Percentiles rank a stretch among this genome's conserved stretches.
Conservation (phyloP, 2,329 filamentous ascomycete species). For the Talaromyces sp. region DNA sequence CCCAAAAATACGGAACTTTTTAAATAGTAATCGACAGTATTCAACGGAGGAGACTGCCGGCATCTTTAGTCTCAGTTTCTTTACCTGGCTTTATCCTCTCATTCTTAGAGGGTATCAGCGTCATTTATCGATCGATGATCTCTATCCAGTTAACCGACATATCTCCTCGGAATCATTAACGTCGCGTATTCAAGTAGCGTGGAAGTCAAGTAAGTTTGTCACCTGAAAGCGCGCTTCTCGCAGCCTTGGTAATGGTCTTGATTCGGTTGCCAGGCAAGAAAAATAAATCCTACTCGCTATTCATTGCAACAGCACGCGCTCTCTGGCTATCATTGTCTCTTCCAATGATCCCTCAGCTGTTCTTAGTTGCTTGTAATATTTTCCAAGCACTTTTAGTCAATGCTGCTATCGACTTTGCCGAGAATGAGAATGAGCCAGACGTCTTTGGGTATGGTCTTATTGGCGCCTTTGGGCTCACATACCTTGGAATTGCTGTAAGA, state of each 20-base stretch:
- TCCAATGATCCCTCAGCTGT: slow-evolving; percentile 25
- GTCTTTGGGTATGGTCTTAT: slow-evolving; percentile 44
- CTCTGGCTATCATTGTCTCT: slow-evolving; percentile 3
- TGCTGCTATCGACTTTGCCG: slow-evolving; percentile 34
- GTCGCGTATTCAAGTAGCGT: not conserved
- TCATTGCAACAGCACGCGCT: slow-evolving; percentile 3
- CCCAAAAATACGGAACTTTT: not conserved
- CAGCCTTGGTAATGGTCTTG: not conserved
- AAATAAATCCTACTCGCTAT: slow-evolving; percentile 12
- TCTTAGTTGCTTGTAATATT: slow-evolving; percentile 35
- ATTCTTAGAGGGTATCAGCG: not conserved
- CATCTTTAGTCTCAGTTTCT: slow-evolving; percentile 8
- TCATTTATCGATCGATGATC: slow-evolving; percentile 11
- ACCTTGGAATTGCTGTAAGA: slow-evolving; percentile 40
- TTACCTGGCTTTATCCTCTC: slow-evolving; percentile 12
- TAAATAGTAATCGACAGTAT: not conserved
- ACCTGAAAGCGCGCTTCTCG: not conserved
- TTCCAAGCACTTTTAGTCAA: slow-evolving; percentile 39
- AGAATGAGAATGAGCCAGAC: slow-evolving; percentile 22
- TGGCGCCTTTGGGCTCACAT: slow-evolving; percentile 43
- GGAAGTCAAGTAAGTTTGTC: slow-evolving; percentile 12
- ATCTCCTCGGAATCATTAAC: not conserved
- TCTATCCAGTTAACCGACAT: slow-evolving; percentile 1
- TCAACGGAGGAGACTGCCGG: slow-evolving; percentile 3
- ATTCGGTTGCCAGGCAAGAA: slow-evolving; percentile 10